These are phyloP conservation scores for Barnettozyma hawaiiensis DNA, from an alignment of 1,139 yeast species.

Conservation along the genomic window DNA sequence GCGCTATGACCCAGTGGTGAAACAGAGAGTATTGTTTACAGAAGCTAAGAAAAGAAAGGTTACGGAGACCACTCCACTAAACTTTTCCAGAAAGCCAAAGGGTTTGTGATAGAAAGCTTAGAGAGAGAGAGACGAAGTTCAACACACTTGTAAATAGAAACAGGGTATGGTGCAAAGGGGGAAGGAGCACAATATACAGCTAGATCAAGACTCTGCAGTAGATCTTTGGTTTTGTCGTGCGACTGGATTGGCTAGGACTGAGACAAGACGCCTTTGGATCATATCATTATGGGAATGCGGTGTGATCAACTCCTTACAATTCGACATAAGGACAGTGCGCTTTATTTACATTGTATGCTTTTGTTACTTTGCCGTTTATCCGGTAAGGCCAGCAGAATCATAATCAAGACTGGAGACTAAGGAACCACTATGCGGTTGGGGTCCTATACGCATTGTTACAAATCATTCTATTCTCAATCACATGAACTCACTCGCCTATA, in stretches of 20 bases:
- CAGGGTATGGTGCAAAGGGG: neutral
- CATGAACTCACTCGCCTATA: too few species aligned
- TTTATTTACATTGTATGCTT: too few species aligned
- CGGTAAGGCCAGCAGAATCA: too few species aligned
- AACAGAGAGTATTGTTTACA: conserved; percentile 79
- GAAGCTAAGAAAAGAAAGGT: conserved; percentile 84
- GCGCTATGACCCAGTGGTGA: conserved; percentile 79
- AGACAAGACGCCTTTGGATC: conserved; percentile 34
- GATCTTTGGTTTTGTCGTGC: conserved; percentile 15
- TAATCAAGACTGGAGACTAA: too few species aligned
- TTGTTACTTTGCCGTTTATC: too few species aligned
- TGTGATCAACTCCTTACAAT: conserved; percentile 34
- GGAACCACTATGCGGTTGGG: too few species aligned
- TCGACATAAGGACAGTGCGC: too few species aligned
- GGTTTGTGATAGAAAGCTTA: conserved; percentile 11
- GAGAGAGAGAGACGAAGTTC: neutral
- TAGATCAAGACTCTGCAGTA: neutral
- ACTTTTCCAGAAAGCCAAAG: conserved; percentile 49
- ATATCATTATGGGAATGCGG: conserved; percentile 33
- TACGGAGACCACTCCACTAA: conserved; percentile 57
- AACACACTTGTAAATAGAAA: conserved; percentile 24
- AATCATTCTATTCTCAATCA: too few species aligned
- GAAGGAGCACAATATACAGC: neutral
- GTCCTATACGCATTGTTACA: too few species aligned
- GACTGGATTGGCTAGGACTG: conserved; percentile 32